These are phyloP conservation scores for Aspergillus ochraceoroseus DNA, from an alignment of 2,329 filamentous ascomycete genomes.

Conservation along the genomic window DNA sequence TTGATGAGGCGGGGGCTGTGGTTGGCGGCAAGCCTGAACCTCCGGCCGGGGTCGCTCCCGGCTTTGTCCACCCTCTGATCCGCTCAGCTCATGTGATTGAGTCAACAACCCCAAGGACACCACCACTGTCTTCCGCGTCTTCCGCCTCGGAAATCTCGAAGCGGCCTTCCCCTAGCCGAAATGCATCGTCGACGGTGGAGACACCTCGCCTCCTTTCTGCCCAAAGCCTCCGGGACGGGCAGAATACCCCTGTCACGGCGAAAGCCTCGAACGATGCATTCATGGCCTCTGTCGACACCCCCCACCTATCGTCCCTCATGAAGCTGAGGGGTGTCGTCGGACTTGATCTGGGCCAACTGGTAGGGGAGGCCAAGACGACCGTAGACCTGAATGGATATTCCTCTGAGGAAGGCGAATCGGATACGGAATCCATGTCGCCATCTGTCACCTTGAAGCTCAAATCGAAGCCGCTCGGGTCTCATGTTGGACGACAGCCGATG, in stretches of 20 bases:
- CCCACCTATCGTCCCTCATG: slow-evolving; percentile 64
- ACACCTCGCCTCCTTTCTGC: slow-evolving; percentile 21
- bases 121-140: too few species aligned
- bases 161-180: slow-evolving; percentile 13
- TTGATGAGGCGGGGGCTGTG: slow-evolving; percentile 53
- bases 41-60: slow-evolving; percentile 32
- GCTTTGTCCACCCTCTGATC: slow-evolving; percentile 60
- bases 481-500: slow-evolving; percentile 49
- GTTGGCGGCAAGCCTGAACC: slow-evolving; percentile 39
- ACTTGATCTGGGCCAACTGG: slow-evolving; percentile 55
- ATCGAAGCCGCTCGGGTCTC: slow-evolving; percentile 20
- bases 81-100: slow-evolving; percentile 48
- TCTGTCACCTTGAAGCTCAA: slow-evolving; percentile 18
- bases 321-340: slow-evolving; percentile 57
- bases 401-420: slow-evolving; percentile 39
- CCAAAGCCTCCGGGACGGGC: slow-evolving; percentile 3
- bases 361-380: slow-evolving; percentile 51
- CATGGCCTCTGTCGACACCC: slow-evolving; percentile 55
- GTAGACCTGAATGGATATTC: slow-evolving; percentile 39
- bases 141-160: slow-evolving; percentile 19
- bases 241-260: slow-evolving; percentile 18
- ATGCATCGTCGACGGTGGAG: slow-evolving; percentile 22
- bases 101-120: slow-evolving; percentile 18
- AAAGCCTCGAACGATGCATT: slow-evolving; percentile 39
- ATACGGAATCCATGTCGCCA: slow-evolving; percentile 31